Conservation (phyloP, 805 yeast species). For the Hanseniaspora hatyaiensis region DNA sequence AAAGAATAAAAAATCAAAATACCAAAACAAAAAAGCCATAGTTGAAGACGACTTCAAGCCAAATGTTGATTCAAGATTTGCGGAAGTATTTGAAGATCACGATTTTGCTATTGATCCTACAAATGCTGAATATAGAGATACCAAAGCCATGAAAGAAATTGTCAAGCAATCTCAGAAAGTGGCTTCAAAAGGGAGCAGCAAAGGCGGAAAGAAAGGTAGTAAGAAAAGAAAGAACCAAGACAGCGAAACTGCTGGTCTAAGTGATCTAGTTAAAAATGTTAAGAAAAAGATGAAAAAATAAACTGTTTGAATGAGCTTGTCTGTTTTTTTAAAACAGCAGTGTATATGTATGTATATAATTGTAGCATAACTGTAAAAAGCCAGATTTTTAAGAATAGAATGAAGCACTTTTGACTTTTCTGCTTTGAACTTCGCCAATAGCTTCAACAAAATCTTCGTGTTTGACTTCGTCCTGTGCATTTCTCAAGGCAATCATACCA, state of each 20-base stretch:
- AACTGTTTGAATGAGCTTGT: background rate
- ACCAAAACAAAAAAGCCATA: slow-evolving; percentile 38
- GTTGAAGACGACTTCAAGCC: slow-evolving; percentile 50
- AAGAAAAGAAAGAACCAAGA: slow-evolving; percentile 16
- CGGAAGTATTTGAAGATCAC: slow-evolving; percentile 69
- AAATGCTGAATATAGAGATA: slow-evolving; percentile 77
- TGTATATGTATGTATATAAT: slow-evolving; percentile 11
- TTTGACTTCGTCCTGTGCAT: slow-evolving; percentile 78
- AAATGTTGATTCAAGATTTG: slow-evolving; percentile 80
- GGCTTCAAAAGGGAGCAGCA: slow-evolving; percentile 23
- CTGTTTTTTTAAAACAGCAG: background rate
- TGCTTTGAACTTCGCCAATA: slow-evolving; percentile 93
- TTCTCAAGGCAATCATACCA: slow-evolving; percentile 97
- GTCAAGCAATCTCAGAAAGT: slow-evolving; percentile 62
- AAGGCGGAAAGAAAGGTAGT: slow-evolving; percentile 18
- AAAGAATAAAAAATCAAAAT: slow-evolving; percentile 39
- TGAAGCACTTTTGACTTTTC: slow-evolving; percentile 88
- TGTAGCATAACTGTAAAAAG: too few species aligned
- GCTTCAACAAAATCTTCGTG: slow-evolving; percentile 99
- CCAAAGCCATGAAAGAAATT: slow-evolving; percentile 74
- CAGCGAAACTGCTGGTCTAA: slow-evolving; percentile 18
- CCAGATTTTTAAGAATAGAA: slow-evolving; percentile 65
- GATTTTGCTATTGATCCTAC: slow-evolving; percentile 93
- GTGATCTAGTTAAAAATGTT: slow-evolving; percentile 40
- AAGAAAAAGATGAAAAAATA: slow-evolving; percentile 32